A percentile compares a stretch with the other conserved stretches of the same genome.
These are phyloP conservation scores for Phytophthora pseudosyringae DNA, from an alignment of 352 stramenopile genomes.

Conservation along the genomic window DNA sequence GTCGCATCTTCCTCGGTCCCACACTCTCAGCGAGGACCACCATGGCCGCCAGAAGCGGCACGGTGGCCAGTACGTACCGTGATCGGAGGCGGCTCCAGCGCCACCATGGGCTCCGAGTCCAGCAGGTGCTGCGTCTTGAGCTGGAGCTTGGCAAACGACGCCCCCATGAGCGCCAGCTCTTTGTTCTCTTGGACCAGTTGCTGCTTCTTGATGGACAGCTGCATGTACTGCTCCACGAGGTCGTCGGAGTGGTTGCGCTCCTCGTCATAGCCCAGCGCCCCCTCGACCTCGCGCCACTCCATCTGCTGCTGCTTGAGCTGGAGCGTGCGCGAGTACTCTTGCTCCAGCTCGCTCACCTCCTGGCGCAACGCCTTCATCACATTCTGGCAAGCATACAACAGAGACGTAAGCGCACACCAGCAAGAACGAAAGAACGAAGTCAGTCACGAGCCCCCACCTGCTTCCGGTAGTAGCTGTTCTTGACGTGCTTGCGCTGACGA, in stretches of 20 bases:
- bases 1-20: conserved; percentile 14
- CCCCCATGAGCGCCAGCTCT: conserved; percentile 46
- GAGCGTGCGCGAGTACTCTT: conserved; percentile 39
- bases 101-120: conserved; percentile 38
- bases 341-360: conserved; percentile 41
- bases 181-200: conserved; percentile 58
- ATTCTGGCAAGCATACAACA: conserved; percentile 31
- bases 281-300: conserved; percentile 23
- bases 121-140: conserved; percentile 45
- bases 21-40: conserved; percentile 17
- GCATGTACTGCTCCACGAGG: conserved; percentile 53
- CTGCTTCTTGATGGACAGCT: conserved; percentile 58
- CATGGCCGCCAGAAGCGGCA: conserved; percentile 12
- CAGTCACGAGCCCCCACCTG: conserved; percentile 20
- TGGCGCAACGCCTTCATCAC: conserved; percentile 44
- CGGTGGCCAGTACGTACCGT: conserved; percentile 21
- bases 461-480: conserved; percentile 51
- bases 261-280: conserved; percentile 14
- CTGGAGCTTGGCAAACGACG: conserved; percentile 51
- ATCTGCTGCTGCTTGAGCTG: conserved; percentile 29
- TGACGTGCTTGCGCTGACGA: conserved; percentile 69
- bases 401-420: conserved; percentile 13
- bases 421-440: background rate
- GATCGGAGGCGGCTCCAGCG: conserved; percentile 11
- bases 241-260: conserved; percentile 21